Evolutionary conservation across 495 filamentous ascomycete genomes (phyloP).

Genomic region (Podospora comata): DNA sequence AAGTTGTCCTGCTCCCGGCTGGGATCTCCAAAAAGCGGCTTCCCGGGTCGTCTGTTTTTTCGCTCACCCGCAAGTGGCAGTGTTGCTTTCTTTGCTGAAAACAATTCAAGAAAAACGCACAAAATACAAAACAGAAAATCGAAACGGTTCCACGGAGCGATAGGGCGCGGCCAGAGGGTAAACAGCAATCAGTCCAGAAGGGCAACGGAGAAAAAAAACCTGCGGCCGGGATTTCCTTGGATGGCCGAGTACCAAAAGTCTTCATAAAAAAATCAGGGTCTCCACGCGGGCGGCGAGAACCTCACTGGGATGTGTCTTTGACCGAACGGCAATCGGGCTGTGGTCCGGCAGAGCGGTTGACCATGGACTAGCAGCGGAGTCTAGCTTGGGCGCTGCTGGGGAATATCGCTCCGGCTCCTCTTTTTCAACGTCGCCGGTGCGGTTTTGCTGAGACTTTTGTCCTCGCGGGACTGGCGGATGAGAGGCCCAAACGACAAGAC

Average conservation of each 20-base stretch:
- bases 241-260: constrained; percentile 29
- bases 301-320: constrained; percentile 33
- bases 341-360: constrained; percentile 24
- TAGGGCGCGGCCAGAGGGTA: constrained; percentile 17
- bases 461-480: constrained; percentile 14
- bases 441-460: constrained; percentile 11
- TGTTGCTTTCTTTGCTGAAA: constrained; percentile 14
- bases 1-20: constrained; percentile 17
- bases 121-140: constrained; percentile 26
- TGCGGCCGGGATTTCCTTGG: constrained; percentile 35
- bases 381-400: constrained; percentile 12
- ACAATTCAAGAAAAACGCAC: constrained; percentile 17
- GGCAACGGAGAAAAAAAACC: constrained; percentile 29
- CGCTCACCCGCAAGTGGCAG: constrained; percentile 12
- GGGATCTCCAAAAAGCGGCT: constrained; percentile 16
- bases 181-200: constrained; percentile 21
- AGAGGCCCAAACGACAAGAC: constrained; percentile 8
- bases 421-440: constrained; percentile 17
- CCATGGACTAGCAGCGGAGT: constrained; percentile 22
- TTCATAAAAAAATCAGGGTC: constrained; percentile 25
- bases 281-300: constrained; percentile 35
- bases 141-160: constrained; percentile 9
- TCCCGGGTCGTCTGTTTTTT: constrained; percentile 6
- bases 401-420: constrained; percentile 15
- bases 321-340: constrained; percentile 18